Conservation (phyloP, 805 yeast genomes). For the Barnettozyma botsteinii region DNA sequence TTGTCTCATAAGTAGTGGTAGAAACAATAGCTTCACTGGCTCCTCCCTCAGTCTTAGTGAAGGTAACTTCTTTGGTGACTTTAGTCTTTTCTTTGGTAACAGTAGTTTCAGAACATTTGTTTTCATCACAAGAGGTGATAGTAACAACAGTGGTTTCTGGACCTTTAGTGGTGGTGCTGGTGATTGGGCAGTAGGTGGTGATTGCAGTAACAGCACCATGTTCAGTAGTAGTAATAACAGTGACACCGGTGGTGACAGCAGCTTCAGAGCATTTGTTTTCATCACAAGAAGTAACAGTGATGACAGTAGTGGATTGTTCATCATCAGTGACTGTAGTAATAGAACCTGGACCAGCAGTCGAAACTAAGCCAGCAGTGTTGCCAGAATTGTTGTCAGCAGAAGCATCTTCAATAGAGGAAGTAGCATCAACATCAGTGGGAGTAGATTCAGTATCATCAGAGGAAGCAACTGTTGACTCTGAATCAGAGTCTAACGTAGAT, state of each 20-base stretch:
- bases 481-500: too few relatives aligned
- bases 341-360: too few relatives aligned
- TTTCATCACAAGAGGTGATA: neutral
- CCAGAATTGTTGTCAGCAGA: too few relatives aligned
- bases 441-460: too few relatives aligned
- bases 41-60: too few relatives aligned
- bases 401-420: too few relatives aligned
- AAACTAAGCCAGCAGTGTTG: too few relatives aligned
- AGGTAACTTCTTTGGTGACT: neutral
- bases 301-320: too few relatives aligned
- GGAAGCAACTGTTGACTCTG: too few relatives aligned
- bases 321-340: too few relatives aligned
- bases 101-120: neutral
- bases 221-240: constrained; percentile 4
- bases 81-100: neutral
- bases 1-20: neutral
- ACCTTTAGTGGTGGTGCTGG: constrained; percentile 2
- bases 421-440: too few relatives aligned
- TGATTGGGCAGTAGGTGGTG: constrained; percentile 5
- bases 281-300: constrained; percentile 6
- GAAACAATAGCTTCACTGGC: neutral
- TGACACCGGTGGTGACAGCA: constrained; percentile 5
- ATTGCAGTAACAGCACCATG: constrained; percentile 2
- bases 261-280: constrained; percentile 1
- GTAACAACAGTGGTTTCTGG: neutral